Percentiles rank a stretch among this genome's conserved stretches.
phyloP scores from a whole-genome alignment of 306 rosid genomes.

The Lagenaria siceraria region DNA sequence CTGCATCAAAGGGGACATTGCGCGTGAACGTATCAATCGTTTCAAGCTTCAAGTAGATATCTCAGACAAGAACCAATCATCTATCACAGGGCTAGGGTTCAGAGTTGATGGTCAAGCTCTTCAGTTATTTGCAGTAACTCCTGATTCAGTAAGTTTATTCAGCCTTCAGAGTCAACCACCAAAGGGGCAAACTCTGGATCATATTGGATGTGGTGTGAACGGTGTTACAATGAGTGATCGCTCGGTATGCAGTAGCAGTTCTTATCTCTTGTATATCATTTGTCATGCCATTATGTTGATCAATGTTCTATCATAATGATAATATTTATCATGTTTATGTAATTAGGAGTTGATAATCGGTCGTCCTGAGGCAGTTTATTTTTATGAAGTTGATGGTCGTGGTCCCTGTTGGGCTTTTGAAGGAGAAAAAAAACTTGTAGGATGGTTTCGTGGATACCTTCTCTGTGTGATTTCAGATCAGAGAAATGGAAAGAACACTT shows the following conservation, averaged over 20 bases:
- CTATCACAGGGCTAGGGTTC: conserved; percentile 79
- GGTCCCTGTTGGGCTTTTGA: conserved; percentile 99
- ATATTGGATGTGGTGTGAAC: conserved; percentile 65
- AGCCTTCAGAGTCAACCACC: conserved; percentile 69
- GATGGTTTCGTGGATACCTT: conserved; percentile 98
- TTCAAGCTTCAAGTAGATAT: conserved; percentile 81
- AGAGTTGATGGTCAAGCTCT: conserved; percentile 93
- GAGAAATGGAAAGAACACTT: conserved; percentile 64
- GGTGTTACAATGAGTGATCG: conserved; percentile 92
- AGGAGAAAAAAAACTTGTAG: conserved; percentile 85
- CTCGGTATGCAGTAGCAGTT: conserved; percentile 41
- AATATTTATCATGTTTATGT: conserved; percentile 14
- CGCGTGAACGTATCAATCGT: conserved; percentile 82
- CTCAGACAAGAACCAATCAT: conserved; percentile 44
- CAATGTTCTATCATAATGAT: conserved; percentile 11
- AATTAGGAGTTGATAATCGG: conserved; percentile 81
- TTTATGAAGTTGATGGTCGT: conserved; percentile 97
- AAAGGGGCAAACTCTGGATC: conserved; percentile 85
- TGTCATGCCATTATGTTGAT: not conserved
- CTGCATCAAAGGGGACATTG: conserved; percentile 95
- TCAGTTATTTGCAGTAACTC: conserved; percentile 82
- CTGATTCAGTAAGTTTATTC: conserved; percentile 73
- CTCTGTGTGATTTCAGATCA: conserved; percentile 89
- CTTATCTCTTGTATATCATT: conserved; percentile 6
- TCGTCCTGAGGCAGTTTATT: conserved; percentile 88